A percentile compares a stretch with the other conserved stretches of the same genome.
phyloP scores from a whole-genome alignment of 78 protist species.

The Dictyostelium brefeldianum region DNA sequence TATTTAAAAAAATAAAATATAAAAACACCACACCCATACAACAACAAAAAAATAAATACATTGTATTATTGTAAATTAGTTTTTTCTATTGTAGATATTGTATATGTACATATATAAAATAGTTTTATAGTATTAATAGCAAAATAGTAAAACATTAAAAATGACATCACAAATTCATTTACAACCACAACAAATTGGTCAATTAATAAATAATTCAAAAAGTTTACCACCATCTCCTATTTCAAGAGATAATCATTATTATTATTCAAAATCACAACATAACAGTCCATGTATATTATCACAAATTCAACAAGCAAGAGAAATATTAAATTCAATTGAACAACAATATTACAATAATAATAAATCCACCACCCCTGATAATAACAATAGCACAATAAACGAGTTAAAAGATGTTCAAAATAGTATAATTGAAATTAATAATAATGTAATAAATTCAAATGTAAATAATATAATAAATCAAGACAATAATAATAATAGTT shows the following conservation, averaged over 20 bases:
- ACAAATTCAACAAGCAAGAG: slow-evolving; percentile 12
- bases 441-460: not conserved
- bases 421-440: not conserved
- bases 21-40: no score
- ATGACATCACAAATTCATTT: no score
- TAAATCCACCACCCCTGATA: no score
- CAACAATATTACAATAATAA: not conserved
- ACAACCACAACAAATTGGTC: not conserved
- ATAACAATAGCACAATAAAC: not conserved
- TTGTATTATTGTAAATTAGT: no score
- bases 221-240: slow-evolving; percentile 16
- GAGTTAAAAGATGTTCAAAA: not conserved
- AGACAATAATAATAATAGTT: not conserved
- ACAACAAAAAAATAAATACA: no score
- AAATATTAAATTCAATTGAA: not conserved
- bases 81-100: no score
- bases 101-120: no score
- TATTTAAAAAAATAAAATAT: no score
- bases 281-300: not conserved
- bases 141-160: not conserved
- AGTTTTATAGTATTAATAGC: not conserved
- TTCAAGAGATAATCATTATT: not conserved
- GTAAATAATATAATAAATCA: not conserved
- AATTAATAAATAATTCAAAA: not conserved
- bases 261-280: not conserved